Base-by-base conservation (phyloP, 352 stramenopile species). In the Pythium volutum region DNA sequence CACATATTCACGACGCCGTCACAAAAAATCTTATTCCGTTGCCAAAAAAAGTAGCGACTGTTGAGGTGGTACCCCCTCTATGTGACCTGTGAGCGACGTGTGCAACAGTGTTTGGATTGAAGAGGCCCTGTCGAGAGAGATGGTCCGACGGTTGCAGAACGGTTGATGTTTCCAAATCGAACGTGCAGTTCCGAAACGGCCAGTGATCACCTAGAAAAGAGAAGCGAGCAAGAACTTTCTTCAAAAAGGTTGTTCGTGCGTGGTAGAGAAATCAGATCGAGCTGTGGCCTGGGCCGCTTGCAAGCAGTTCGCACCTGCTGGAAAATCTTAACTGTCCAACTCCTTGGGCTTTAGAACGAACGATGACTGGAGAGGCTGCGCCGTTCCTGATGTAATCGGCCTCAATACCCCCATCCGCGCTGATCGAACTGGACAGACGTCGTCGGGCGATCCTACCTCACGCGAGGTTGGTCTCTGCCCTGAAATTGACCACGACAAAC, bases 321-420 rank as follows among this genome's bases (percentile, higher is more conserved):
- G n/a, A n/a, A n/a, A n/a, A n/a, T n/a, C n/a, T n/a, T 52, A 56
- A 27, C n/a, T 57, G 38, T 29, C 33, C 14, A 36, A 23, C 4
- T 78, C 71, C 42, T 53, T 62, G 4, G 73, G 22, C 8, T 70
- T 57, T 8, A 89, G 64, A 23, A 83, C 64, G 33, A 87, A 84
- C 7, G 77, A 88, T 9, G 77, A 78, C 20, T 84, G 76, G 34
- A 70, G 41, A 11, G 56, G 55, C 39, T 64, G 57, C 10, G 51
- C 46, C 15, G 22, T 27, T 33, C 38, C 39, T 46, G 27, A 46
- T 23, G 29, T 45, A 3, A 67, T 64, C 7, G 65, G 65, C 4
- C 55, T 48, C 36, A 67, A 42, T 1, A 55, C 48, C 12, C 61
- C 61, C 16, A 62, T 54, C 14, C 61, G 53, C 1, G 53, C 25